Evolutionary conservation across 1,284 basidiomycete species (phyloP).

Genomic region (Cystobasidium pallidum): DNA sequence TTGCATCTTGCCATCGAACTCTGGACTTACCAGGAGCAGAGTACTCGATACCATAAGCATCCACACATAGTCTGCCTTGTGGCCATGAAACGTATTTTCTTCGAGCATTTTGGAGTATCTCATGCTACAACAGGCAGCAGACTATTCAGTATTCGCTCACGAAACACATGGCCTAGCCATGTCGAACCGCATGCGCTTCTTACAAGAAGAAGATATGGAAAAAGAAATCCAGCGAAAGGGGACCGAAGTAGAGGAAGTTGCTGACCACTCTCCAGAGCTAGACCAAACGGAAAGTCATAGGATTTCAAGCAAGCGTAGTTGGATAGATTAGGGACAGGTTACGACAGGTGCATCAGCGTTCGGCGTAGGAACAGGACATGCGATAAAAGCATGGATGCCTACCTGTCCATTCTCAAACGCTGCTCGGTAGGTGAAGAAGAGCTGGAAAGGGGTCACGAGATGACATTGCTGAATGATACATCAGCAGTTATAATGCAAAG

Average conservation of each 20-base stretch:
- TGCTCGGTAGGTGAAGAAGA: conserved; percentile 86
- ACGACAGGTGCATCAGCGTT: neutral
- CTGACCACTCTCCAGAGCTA: conserved; percentile 44
- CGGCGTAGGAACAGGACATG: no score
- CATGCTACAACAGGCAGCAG: no score
- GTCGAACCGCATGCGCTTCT: conserved; percentile 54
- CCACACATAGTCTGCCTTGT: conserved; percentile 91
- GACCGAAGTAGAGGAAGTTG: conserved; percentile 73
- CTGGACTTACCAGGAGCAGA: conserved; percentile 73
- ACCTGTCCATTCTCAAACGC: conserved; percentile 81
- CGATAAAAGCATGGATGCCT: conserved; percentile 42
- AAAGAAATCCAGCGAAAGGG: conserved; percentile 87
- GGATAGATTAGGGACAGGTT: neutral
- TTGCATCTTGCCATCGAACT: neutral
- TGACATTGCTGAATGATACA: conserved; percentile 74
- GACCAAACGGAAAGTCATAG: neutral
- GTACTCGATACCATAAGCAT: conserved; percentile 76
- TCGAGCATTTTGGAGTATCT: conserved; percentile 94
- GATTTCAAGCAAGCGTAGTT: neutral
- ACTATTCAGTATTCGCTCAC: no score
- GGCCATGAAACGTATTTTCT: conserved; percentile 89
- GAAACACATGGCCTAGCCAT: no score
- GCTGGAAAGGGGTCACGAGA: conserved; percentile 80
- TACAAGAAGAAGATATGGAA: conserved; percentile 99
- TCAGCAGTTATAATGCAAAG: no score